Base-by-base conservation (phyloP, 768 basidiomycete genomes). In the Amanita subjunquillea region DNA sequence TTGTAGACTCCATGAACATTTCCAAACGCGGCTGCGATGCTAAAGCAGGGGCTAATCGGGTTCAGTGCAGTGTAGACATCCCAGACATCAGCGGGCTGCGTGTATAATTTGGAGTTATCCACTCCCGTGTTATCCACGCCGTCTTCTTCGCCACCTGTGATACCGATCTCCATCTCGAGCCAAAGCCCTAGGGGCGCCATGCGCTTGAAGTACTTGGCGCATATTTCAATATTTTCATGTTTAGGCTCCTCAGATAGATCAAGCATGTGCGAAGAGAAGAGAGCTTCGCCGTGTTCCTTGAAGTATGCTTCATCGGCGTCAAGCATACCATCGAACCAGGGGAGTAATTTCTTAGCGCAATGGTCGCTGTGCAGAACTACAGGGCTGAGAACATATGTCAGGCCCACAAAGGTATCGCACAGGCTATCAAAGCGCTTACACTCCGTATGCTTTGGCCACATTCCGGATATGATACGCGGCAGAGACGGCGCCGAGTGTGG, bases 121-220 rank as follows among this genome's bases (percentile, higher is more conserved):
- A 92, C 92, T 39, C 76, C 82, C 43, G 91, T 86, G 79, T 99
- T 99, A 73, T 99, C 95, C 46, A 99, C 96, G 66, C 96, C 95
- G 64, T 98, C 96, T 69, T 99, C 96, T 69, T 99, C 96, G 62
- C 96, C 96, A 63, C 96, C 96, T 48, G 96, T 99, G 71, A 99
- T 98, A 64, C 96, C 96, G 67, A 99, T 99, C 72, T 99, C 96
- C 96, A 99, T 99, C 80, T 99, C 96, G 68, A 99, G 91, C 91
- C 91, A 99, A 56, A 91, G 72, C 48, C 89, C 87, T 63, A 98
- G 69, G 56, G 85, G 82, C 2, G 89, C 87, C 92, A 98, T 88
- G 65, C 91, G 90, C 72, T 84, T 78, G 71, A 98, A 95, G 79
- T 99, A 99, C 66, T 91, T 80, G 54, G 75, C 91, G 68, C 96